Conservation (phyloP, 208 protist species). For the Naegleria lovaniensis region DNA sequence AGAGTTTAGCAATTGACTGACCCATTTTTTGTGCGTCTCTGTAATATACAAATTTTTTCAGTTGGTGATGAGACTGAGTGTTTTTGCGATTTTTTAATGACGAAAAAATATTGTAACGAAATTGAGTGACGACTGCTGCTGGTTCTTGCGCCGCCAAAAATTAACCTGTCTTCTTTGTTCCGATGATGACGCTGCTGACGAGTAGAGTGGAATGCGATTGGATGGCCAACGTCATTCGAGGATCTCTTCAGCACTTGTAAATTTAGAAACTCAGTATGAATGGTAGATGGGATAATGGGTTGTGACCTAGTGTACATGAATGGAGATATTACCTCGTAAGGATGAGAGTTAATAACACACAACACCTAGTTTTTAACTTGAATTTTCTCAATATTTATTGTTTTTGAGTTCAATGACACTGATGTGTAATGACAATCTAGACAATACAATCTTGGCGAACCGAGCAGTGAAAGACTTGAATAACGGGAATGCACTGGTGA, state of each 20-base stretch:
- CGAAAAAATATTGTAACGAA: neutral
- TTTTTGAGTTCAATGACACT: no score
- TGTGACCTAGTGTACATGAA: neutral
- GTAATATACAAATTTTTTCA: neutral
- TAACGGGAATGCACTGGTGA: no score
- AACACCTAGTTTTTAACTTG: no score
- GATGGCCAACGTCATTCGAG: neutral
- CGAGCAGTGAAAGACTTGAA: no score
- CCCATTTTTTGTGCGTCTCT: conserved; percentile 8
- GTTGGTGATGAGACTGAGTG: neutral
- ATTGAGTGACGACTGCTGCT: neutral
- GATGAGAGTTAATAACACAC: no score
- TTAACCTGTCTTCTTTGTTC: neutral
- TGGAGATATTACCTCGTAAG: neutral
- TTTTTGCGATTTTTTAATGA: neutral
- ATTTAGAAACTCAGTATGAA: no score
- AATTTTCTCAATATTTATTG: no score
- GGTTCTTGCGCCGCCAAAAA: neutral
- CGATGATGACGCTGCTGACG: no score
- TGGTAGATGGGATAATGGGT: neutral
- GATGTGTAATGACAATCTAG: no score
- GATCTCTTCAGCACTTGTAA: neutral
- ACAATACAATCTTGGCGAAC: no score
- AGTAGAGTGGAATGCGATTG: no score
- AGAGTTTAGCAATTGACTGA: neutral